Evolutionary conservation across 306 rosid species (phyloP), one percentile per base, ranked within the genome.

Genomic region (Rosa multiflora): DNA sequence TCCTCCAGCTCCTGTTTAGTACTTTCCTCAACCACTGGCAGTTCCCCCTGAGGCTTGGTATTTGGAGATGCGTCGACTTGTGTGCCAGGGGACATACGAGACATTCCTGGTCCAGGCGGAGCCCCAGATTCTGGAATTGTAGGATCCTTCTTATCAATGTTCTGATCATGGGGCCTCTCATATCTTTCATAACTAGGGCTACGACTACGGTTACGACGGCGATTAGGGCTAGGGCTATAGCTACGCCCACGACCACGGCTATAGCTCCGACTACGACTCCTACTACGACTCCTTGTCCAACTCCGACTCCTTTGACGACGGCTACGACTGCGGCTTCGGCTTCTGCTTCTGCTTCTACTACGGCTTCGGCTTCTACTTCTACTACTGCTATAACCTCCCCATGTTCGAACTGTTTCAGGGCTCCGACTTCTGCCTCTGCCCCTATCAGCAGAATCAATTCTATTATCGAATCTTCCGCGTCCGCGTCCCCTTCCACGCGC

Each of bases 321-420:
- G 37, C 83, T 85, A 4, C 69, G n/a, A 43, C 94, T 79, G 17
- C 86, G 81, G 10, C 90, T 87, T 0, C 78, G 56, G 15, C 90
- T 86, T 9, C 78, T 72, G 47, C 87, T 76, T 7, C 59, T 70
- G 44, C 90, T 87, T n/a, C 84, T 56, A 63, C 85, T 88, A 44
- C 84, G 94, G 80, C 99, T 95, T 8, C 97, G 89, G 55, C 98
- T 94, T 83, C 97, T 84, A 53, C 87, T 97, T 85, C 96, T 85
- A 69, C 75, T 67, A 67, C 72, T 67, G 72, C 72, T 67, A 40
- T 67, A 67, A 40, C 72, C 72, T 4, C 72, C 72, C 72, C 72
- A 67, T 2, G 72, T 67, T 20, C 72, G 72, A 67, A 67, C 72
- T 8, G 72, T 67, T 40, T 67, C 72, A 40, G 72, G 90, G 62